Percentiles rank a stretch among this genome's conserved stretches.
These are phyloP conservation scores for Ensete ventricosum DNA, from an alignment of 176 grass and related monocot species.

Conservation along the genomic window DNA sequence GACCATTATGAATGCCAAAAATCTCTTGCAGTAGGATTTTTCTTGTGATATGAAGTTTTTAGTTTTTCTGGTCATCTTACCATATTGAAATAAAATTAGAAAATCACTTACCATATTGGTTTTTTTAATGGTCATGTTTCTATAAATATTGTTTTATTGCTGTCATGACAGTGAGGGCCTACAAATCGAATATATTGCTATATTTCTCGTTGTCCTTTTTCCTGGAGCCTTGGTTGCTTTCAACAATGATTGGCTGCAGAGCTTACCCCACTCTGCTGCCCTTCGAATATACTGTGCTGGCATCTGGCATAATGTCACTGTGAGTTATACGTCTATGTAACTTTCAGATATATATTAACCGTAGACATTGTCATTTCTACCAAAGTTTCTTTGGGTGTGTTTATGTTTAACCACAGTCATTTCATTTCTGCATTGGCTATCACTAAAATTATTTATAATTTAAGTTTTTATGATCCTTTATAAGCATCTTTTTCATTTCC, in stretches of 20 bases:
- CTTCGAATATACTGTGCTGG: slow-evolving; percentile 90
- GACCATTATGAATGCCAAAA: neutral
- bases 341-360: neutral
- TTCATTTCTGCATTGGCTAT: no score
- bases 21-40: neutral
- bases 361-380: neutral
- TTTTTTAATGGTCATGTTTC: slow-evolving; percentile 2
- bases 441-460: no score
- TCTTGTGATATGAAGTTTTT: neutral
- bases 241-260: slow-evolving; percentile 55
- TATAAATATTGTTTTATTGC: slow-evolving; percentile 20
- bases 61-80: neutral
- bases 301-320: slow-evolving; percentile 86
- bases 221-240: slow-evolving; percentile 89
- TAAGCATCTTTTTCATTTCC: no score
- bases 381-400: neutral
- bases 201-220: slow-evolving; percentile 72
- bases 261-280: slow-evolving; percentile 39
- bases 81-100: no score
- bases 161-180: slow-evolving; percentile 63
- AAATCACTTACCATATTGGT: neutral
- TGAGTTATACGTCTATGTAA: slow-evolving; percentile 27
- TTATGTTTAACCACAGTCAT: no score
- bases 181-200: slow-evolving; percentile 72
- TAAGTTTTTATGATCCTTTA: no score